These are phyloP conservation scores for Aspergillus fumigatus DNA, from an alignment of 2,329 filamentous ascomycete genomes.

Conservation along the genomic window DNA sequence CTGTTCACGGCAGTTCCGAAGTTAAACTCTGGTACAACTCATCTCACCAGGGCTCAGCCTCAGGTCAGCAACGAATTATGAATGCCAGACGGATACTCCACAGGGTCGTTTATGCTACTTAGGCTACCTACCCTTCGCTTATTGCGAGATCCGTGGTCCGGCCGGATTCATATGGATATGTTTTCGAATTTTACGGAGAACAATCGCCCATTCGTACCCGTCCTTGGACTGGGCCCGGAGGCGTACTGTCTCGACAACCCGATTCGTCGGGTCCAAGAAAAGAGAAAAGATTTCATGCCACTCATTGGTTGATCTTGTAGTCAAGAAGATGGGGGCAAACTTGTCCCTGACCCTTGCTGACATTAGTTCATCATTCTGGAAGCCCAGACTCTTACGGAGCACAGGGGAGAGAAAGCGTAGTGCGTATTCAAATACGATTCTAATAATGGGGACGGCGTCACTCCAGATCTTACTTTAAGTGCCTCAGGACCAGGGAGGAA, in stretches of 20 bases:
- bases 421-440: not conserved
- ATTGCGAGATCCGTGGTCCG: not conserved
- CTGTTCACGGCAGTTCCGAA: not conserved
- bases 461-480: no score
- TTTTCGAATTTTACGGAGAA: not conserved
- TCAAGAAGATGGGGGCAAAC: not conserved
- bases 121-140: not conserved
- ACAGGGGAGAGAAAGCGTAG: no score
- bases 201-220: not conserved
- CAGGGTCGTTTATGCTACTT: not conserved
- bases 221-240: conserved; percentile 6
- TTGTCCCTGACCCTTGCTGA: not conserved
- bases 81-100: not conserved
- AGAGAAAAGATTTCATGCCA: not conserved
- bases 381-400: not conserved
- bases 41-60: not conserved
- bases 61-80: not conserved
- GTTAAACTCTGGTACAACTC: not conserved
- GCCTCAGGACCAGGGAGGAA: no score
- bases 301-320: not conserved
- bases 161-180: not conserved
- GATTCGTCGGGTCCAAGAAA: conserved; percentile 5
- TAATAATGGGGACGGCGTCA: not conserved
- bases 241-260: not conserved
- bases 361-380: not conserved